phyloP scores from a whole-genome alignment of 345 rosid species.

The Aquilaria yunnanensis region DNA sequence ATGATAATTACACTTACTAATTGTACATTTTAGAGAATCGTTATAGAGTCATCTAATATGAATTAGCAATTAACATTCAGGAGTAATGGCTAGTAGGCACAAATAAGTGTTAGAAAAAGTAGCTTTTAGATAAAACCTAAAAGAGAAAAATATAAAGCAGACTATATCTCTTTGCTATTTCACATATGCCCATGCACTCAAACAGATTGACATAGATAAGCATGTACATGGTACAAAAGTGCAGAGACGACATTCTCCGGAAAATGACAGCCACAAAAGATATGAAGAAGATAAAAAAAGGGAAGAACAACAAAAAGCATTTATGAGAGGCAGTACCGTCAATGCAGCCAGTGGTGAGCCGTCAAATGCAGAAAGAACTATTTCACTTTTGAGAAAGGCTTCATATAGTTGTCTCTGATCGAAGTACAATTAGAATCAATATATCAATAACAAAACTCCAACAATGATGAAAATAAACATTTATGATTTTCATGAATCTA shows the following conservation, averaged over 20 bases:
- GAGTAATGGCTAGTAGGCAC: no score
- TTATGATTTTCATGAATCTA: conserved; percentile 11
- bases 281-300: background rate
- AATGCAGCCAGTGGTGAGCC: conserved; percentile 97
- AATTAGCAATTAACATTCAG: no score
- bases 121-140: no score
- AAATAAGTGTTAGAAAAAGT: no score
- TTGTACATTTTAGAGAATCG: no score
- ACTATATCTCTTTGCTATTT: no score
- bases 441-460: conserved; percentile 1
- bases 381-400: conserved; percentile 85
- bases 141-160: no score
- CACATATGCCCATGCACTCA: background rate
- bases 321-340: conserved; percentile 49
- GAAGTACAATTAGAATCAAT: conserved; percentile 13
- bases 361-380: conserved; percentile 93
- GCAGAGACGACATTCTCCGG: background rate
- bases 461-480: background rate
- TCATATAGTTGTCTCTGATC: conserved; percentile 78
- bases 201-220: no score
- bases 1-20: no score
- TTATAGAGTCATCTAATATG: no score
- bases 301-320: background rate
- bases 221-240: background rate
- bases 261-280: background rate